Base-by-base conservation (phyloP, 495 filamentous ascomycete genomes). In the Penicillium robsamsonii region DNA sequence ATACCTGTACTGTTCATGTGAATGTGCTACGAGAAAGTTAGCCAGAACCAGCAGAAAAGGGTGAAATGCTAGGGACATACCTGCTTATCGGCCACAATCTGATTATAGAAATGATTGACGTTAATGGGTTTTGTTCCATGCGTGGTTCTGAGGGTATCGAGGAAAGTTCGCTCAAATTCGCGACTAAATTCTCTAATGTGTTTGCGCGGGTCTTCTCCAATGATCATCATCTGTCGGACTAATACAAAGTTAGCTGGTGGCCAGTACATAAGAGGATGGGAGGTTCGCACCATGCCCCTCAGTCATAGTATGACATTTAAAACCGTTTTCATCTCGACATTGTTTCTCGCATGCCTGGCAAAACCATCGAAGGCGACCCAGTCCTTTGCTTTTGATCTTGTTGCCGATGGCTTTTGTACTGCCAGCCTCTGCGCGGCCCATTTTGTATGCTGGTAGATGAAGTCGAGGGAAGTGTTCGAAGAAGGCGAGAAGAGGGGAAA, bases 381-480 rank as follows among this genome's bases (percentile, higher is more conserved):
- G 78, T 40, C 93, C 93, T 75, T 92, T 93, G 60, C 35, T 43
- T 48, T 97, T 97, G 71, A 96, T 83, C 70, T 91, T 87, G 73
- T 97, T 97, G 71, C 79, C 82, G 46, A 97, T 80, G 59, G 89
- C 81, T 66, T 97, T 97, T 4, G 85, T 90, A 29, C 83, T 85
- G 24, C 94, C 95, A 20, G 89, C 85, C 78, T 97, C 94, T 56
- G 95, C 95, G 75, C 87, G 87, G 52, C 88, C 88, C 95, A 97
- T 98, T n/a, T 64, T 88, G 76, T 13, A 25, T 13, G 27, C 45
- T 38, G 35, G 5, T 51, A 44, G 40, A 48, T 25, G 35, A 38
- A 38, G 17, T 25, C 6, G 5, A 46, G 3, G 3, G 3, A 38
- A 17, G 15, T 2, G 15, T 38, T 38, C 15, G 3, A 9, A 17